Evolutionary conservation across 345 rosid species (phyloP), one percentile per base, ranked within the genome.

Genomic region (Lepidium didymum): DNA sequence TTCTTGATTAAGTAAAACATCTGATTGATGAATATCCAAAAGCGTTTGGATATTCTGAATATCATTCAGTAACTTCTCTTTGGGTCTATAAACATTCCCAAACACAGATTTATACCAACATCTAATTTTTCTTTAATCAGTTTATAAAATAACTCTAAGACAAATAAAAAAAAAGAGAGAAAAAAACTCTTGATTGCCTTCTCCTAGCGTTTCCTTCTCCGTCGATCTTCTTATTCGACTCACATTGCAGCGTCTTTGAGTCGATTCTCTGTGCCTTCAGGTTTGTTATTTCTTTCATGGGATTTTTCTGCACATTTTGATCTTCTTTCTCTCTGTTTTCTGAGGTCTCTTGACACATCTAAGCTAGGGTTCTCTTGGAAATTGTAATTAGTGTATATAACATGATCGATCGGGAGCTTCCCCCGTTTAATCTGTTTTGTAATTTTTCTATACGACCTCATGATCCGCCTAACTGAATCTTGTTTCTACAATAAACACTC

Each of bases 201-300:
- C 29, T n/a, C 13, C 4, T 44, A 5, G 51, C 53, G 52, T 60
- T 51, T 71, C 29, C 12, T 53, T 45, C 64, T 62, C 47, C 69
- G 46, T 36, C 35, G 64, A 71, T 56, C 37, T 50, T 52, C 62
- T 51, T 35, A 54, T 41, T 35, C 40, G 11, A n/a, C 4, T 72
- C 70, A 55, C 64, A 55, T 46, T 63, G 13, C 57, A 45, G 19
- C 70, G 51, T 64, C 63, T 43, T 58, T 44, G 47, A 44, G n/a
- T 56, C 59, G 53, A 56, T 63, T 42, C 27, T 8, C 13, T 10
- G 31, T 9, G 23, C 16, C 4, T 45, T 35, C 56, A 72, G 70
- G 76, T 72, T 23, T 4, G 8, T 7, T 7, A 12, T 64, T 25
- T 64, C 43, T 63, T 27, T 43, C 40, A n/a, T 62, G 55, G 52